Evolutionary conservation across 176 grass and related monocot species (phyloP).

Genomic region (Rhipidocladum racemiflorum): DNA sequence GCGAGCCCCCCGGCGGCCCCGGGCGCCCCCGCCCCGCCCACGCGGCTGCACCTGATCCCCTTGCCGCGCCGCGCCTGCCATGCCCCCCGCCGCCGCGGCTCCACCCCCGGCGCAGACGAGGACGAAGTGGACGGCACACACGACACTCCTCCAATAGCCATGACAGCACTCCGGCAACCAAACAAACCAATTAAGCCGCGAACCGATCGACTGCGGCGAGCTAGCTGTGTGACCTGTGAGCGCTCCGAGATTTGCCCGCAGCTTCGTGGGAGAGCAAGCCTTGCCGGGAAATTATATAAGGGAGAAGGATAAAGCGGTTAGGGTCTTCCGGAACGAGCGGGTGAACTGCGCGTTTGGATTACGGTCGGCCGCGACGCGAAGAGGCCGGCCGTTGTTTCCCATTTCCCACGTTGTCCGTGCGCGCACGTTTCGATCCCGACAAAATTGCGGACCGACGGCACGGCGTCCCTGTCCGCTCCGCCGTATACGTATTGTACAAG

Average conservation of each 20-base stretch:
- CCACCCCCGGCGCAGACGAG: background rate
- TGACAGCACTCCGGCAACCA: background rate
- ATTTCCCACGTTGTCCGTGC: conserved; percentile 3
- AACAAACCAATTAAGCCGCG: background rate
- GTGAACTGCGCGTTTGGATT: background rate
- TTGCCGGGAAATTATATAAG: background rate
- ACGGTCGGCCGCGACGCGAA: background rate
- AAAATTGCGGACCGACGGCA: background rate
- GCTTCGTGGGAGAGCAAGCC: background rate
- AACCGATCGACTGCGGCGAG: background rate
- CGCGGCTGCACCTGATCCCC: conserved; percentile 10
- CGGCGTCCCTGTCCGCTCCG: background rate
- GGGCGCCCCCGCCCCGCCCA: background rate
- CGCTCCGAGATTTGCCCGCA: background rate
- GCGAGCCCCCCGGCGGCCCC: background rate
- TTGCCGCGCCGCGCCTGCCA: background rate
- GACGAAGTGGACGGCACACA: background rate
- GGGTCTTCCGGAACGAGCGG: background rate
- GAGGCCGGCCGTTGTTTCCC: background rate
- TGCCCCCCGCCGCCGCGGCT: background rate
- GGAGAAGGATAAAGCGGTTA: background rate
- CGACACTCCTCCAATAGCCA: conserved; percentile 10
- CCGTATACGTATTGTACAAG: background rate
- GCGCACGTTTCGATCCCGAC: background rate
- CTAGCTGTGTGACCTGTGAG: background rate